A percentile compares a stretch with the other conserved stretches of the same genome.
phyloP scores from a whole-genome alignment of 306 rosid genomes.

The Calophaca sinica region DNA sequence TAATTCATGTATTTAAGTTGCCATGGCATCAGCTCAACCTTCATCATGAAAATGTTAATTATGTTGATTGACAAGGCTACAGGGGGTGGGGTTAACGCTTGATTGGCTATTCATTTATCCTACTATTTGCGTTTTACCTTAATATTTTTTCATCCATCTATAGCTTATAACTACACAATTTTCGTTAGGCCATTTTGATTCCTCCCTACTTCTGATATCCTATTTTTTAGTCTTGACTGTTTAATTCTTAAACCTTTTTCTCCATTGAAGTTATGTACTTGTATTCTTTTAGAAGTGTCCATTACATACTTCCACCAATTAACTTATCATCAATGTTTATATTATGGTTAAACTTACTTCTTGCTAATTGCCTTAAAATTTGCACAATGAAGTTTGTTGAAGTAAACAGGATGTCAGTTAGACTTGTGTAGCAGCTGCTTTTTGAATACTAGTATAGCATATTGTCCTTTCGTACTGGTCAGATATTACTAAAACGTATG shows the following conservation, averaged over 20 bases:
- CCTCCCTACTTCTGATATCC: background rate
- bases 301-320: background rate
- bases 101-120: background rate
- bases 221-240: background rate
- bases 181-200: constrained; percentile 19
- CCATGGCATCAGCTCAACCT: no score
- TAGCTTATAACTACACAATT: background rate
- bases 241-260: background rate
- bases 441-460: background rate
- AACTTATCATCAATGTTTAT: background rate
- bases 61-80: constrained; percentile 1
- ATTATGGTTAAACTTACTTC: background rate
- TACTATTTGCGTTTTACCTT: no score
- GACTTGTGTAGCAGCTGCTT: background rate
- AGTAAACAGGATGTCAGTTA: constrained; percentile 1
- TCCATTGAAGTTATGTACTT: constrained; percentile 12
- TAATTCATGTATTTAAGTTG: background rate
- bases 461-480: constrained; percentile 13
- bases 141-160: background rate
- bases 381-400: background rate
- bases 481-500: constrained; percentile 7
- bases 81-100: no score
- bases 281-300: background rate
- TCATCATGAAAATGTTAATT: background rate
- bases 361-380: constrained; percentile 32